Base-by-base conservation (phyloP, 805 yeast genomes). In the Wickerhamiella parazyma region DNA sequence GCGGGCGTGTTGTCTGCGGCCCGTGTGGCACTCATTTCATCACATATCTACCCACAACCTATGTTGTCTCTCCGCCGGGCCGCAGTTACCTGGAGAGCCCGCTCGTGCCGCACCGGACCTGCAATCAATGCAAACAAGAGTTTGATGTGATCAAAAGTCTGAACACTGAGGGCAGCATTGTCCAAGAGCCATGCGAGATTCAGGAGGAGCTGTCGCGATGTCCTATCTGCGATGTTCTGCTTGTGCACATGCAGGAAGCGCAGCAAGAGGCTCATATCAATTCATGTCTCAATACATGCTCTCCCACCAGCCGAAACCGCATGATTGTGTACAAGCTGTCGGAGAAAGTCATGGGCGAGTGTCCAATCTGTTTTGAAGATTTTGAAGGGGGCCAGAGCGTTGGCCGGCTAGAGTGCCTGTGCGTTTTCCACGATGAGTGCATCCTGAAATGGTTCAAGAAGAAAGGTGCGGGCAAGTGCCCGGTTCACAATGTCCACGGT, bases 331-430 rank as follows among this genome's bases (percentile, higher is more conserved):
- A 82, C 58, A 72, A 52, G 38, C 58, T 65, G 14, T 54, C 59
- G 5, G 68, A 66, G 47, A 58, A 55, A 45, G 59, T 53, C 17
- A 47, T 48, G 12, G 74, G 75, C 39, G 97, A 91, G 59, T 91
- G 99, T 59, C 89, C 85, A 12, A 89, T 91, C 19, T 91, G 99
- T 56, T 74, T 89, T 49, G 98, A 91, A 58, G 94, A 83, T 16
- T 75, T 87, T 58, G 63, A 65, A 38, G 83, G 87, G 0, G 94
- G 94, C 1, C 91, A 86, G 44, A 80, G 79, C 55, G 89, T 91
- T 14, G 97, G 94, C 0, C 66, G 99, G 34, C 63, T 91, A 46
- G 97, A 89, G 60, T 91, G 99, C 59, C 68, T 91, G 11, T 91
- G 99, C 58, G 84, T 87, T 28, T 91, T 85, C 60, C 99, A 91